Percentiles rank a stretch among this genome's conserved stretches.
phyloP scores from a whole-genome alignment of 768 basidiomycete species.

The Porphyrellus cyaneotinctus region DNA sequence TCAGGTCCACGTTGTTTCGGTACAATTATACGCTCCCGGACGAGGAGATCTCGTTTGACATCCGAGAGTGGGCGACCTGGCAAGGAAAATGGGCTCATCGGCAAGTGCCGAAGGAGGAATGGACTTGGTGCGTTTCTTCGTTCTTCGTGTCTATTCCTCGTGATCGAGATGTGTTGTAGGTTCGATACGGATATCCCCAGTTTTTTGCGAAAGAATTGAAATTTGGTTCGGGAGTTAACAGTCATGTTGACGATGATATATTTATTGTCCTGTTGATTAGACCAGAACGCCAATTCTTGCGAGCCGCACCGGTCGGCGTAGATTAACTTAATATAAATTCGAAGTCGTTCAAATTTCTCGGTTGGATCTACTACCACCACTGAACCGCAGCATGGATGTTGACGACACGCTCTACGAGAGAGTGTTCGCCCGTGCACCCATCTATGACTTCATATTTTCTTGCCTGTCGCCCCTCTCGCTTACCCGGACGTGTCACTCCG shows the following conservation, averaged over 20 bases:
- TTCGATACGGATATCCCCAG: not conserved
- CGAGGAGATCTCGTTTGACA: not conserved
- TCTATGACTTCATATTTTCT: not conserved
- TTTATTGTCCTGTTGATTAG: no score
- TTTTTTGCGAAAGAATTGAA: not conserved
- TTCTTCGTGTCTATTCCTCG: not conserved
- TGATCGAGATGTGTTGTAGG: not conserved
- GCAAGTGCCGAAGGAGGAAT: constrained; percentile 3
- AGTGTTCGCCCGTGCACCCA: not conserved
- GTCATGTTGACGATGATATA: no score
- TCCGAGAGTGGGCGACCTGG: constrained; percentile 6
- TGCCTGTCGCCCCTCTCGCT: not conserved
- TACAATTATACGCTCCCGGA: constrained; percentile 24
- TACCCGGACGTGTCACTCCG: not conserved
- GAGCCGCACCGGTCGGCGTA: no score
- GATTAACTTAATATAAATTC: no score
- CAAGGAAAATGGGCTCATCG: constrained; percentile 3
- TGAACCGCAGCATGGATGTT: not conserved
- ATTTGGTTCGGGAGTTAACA: not conserved
- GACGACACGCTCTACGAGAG: not conserved
- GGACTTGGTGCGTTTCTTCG: constrained; percentile 19
- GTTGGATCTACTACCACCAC: no score
- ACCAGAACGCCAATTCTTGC: no score
- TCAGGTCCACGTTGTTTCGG: constrained; percentile 22
- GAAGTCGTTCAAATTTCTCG: no score